These are phyloP conservation scores for Lasiosphaeria hispida DNA, from an alignment of 495 filamentous ascomycete genomes.

Conservation along the genomic window DNA sequence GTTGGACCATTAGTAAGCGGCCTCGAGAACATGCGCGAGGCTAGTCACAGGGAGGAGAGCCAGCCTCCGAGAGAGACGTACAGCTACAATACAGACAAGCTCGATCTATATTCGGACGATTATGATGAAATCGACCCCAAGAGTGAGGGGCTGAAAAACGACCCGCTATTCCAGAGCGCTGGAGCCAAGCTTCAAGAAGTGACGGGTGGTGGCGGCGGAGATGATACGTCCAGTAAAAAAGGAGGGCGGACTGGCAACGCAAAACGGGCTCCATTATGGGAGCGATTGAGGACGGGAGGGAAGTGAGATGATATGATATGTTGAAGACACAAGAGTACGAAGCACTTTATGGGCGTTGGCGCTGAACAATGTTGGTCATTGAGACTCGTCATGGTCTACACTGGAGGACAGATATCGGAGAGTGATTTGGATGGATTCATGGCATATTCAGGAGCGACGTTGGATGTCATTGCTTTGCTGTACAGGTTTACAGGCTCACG, in stretches of 20 bases:
- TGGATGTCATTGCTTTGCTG: too few relatives aligned
- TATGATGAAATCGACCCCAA: conserved; percentile 35
- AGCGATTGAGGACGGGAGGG: conserved; percentile 19
- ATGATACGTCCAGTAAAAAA: conserved; percentile 7
- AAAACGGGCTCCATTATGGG: conserved; percentile 23
- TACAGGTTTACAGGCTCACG: too few relatives aligned
- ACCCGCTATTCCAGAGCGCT: conserved; percentile 25
- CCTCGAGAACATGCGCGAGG: conserved; percentile 28
- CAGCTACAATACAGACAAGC: conserved; percentile 13
- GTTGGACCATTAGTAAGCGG: conserved; percentile 30
- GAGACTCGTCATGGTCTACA: too few relatives aligned
- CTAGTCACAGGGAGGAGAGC: not conserved
- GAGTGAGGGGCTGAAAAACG: conserved; percentile 27
- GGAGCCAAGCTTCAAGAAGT: conserved; percentile 6
- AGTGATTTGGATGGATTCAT: too few relatives aligned
- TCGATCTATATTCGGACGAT: conserved; percentile 21
- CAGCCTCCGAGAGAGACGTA: not conserved
- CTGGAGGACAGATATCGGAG: too few relatives aligned
- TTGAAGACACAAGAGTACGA: not conserved
- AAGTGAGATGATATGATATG: conserved; percentile 7
- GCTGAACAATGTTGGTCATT: too few relatives aligned
- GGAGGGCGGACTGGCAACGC: conserved; percentile 3
- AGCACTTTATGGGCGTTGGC: too few relatives aligned
- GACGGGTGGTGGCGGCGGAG: not conserved
- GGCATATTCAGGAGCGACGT: too few relatives aligned